Base-by-base conservation (phyloP, 768 basidiomycete genomes). In the Mycena galopus region DNA sequence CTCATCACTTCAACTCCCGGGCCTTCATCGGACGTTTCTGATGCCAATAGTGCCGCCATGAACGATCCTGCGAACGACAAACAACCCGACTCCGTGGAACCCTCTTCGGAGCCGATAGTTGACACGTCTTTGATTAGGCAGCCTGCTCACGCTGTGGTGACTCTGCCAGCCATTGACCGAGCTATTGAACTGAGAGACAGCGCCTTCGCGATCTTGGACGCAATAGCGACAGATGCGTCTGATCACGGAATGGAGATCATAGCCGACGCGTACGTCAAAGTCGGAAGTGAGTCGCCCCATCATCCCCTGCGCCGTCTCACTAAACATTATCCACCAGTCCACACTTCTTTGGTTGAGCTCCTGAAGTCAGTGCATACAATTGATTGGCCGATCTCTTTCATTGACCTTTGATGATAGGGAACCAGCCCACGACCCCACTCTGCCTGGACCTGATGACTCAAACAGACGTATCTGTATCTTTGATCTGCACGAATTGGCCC, bases 101-200 rank as follows among this genome's bases (percentile, higher is more conserved):
- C 27, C 27, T 33, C 30, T 17, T 32, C 55, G 27, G 29, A 47
- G 39, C 42, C 60, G 10, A 30, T 57, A 19, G 42, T 62, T 19
- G 60, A 62, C 35, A 25, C 60, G 29, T 11, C 39, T 29, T 42
- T 42, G 29, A 62, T 62, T 32, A 47, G 42, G 23, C 60, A 62
- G 21, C 60, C 60, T 30, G 60, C 42, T 29, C 29, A 62, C 29
- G 27, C 42, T 30, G 60, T 29, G n/a, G 27, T 47, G 19, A 27
- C 27, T 30, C 60, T 42, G 25, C 59, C 23, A 42, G 32, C 25
- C 16, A 9, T 44, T 29, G 42, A 62, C 17, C 60, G 60, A 47
- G 60, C 44, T 3, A 62, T 62, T 47, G 60, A 62, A 30, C 39
- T 62, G n/a, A 62, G 60, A 32, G 60, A 62, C 44, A 47, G 39